Base-by-base conservation (phyloP, 208 protist species). In the Crithidia acanthocephali region DNA sequence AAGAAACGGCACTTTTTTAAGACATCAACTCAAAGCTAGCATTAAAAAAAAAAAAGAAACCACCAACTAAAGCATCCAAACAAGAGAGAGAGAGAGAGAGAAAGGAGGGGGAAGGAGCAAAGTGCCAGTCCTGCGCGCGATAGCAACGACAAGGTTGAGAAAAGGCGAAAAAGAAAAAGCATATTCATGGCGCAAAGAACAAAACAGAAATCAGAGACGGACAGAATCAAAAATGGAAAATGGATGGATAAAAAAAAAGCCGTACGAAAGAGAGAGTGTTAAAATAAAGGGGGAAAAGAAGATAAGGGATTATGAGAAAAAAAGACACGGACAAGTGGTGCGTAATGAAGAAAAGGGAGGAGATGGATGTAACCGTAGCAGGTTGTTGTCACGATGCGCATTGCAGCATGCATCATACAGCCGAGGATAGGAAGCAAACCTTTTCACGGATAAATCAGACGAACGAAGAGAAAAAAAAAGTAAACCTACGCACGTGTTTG, bases 141-240 rank as follows among this genome's bases (percentile, higher is more conserved):
- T 50, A 50, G 18, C 45, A 50, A 22, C 15, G 45, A 50, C 45
- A 22, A 50, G 10, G 28, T 3, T 20, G 45, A 60, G 33, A 50
- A 63, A 47, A 50, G 8, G 25, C 4, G 45, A 16, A 50, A n/a
- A 50, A 22, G 13, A 13, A 42, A 42, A 42, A 6, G 13, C 37
- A 42, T 15, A 42, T 40, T 18, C 30, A 71, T 40, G 72, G 1
- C 18, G 61, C 25, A 44, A 57, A 52, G 58, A 40, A 62, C 57
- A 84, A 70, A 74, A 69, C 47, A 73, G 59, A 70, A 44, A 44
- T 16, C 25, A 48, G 53, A 47, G 35, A 37, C 35, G 28, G 15
- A 59, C 44, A 53, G 64, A 68, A n/a, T n/a, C n/a, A n/a, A n/a
- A n/a, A n/a, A n/a, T n/a, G n/a, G n/a, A n/a, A n/a, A n/a, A n/a